phyloP scores from a whole-genome alignment of 805 yeast species.

The Myxozyma kluyveri region DNA sequence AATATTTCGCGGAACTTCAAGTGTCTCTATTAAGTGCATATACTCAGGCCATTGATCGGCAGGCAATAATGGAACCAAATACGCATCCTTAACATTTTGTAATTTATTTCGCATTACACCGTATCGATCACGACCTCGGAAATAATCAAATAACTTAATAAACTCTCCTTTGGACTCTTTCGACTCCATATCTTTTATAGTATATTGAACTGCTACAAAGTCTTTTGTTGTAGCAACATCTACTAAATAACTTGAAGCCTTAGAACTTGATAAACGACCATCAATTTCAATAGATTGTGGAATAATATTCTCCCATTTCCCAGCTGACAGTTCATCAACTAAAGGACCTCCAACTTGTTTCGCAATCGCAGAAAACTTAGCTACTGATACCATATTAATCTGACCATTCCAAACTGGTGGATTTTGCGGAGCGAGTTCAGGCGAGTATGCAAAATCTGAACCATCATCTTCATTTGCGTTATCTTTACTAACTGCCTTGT shows the following conservation, averaged over 20 bases:
- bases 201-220: constrained; percentile 51
- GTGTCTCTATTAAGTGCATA: constrained; percentile 11
- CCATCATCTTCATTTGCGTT: constrained; percentile 13
- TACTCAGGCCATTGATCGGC: constrained; percentile 32
- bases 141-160: constrained; percentile 46
- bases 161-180: constrained; percentile 33
- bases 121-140: constrained; percentile 47
- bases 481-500: constrained; percentile 13
- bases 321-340: constrained; percentile 16
- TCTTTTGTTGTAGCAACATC: constrained; percentile 49
- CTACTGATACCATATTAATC: constrained; percentile 50
- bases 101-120: constrained; percentile 60
- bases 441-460: constrained; percentile 25
- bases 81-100: constrained; percentile 59
- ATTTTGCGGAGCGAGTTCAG: constrained; percentile 13
- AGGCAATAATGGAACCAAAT: constrained; percentile 47
- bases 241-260: constrained; percentile 57
- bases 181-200: constrained; percentile 31
- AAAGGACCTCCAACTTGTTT: constrained; percentile 41
- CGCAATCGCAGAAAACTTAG: constrained; percentile 45
- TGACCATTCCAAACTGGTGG: constrained; percentile 49
- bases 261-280: constrained; percentile 57
- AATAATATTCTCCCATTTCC: constrained; percentile 27
- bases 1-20: constrained; percentile 5
- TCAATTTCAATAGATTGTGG: constrained; percentile 46